Conservation (phyloP, 116 monocot genomes). For the Phalaenopsis hybrid region DNA sequence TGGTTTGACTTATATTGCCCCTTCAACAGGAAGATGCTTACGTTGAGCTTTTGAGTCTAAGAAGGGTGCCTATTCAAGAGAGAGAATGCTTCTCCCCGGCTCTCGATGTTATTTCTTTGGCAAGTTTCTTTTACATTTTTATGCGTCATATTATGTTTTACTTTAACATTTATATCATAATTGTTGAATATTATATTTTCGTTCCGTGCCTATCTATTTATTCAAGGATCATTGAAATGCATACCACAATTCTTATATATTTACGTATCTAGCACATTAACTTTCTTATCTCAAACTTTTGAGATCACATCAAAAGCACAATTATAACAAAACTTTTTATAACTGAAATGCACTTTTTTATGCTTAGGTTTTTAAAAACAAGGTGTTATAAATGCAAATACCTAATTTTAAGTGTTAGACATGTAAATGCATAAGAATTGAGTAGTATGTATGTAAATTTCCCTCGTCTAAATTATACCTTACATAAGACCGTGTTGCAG, state of each 20-base stretch:
- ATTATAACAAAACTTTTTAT: too few relatives aligned
- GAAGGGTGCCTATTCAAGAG: constrained; percentile 79
- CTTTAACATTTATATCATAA: background rate
- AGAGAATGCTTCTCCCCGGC: constrained; percentile 38
- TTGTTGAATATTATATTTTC: constrained; percentile 1
- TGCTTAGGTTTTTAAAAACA: too few relatives aligned
- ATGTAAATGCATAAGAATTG: too few relatives aligned
- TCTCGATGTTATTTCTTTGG: constrained; percentile 60
- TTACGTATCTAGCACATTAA: too few relatives aligned
- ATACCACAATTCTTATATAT: too few relatives aligned
- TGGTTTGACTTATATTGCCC: background rate
- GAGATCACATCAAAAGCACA: too few relatives aligned
- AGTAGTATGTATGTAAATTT: too few relatives aligned
- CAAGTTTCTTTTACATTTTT: constrained; percentile 15
- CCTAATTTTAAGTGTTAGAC: too few relatives aligned
- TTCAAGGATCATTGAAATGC: background rate
- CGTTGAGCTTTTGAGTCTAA: constrained; percentile 65
- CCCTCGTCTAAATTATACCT: background rate
- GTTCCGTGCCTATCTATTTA: background rate
- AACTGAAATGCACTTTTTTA: too few relatives aligned
- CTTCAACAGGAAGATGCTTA: constrained; percentile 74
- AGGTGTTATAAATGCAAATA: too few relatives aligned
- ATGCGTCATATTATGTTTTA: background rate
- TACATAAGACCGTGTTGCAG: too few relatives aligned
- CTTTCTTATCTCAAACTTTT: too few relatives aligned